Base-by-base conservation (phyloP, 176 grass and related monocot species). In the Guadua angustifolia region DNA sequence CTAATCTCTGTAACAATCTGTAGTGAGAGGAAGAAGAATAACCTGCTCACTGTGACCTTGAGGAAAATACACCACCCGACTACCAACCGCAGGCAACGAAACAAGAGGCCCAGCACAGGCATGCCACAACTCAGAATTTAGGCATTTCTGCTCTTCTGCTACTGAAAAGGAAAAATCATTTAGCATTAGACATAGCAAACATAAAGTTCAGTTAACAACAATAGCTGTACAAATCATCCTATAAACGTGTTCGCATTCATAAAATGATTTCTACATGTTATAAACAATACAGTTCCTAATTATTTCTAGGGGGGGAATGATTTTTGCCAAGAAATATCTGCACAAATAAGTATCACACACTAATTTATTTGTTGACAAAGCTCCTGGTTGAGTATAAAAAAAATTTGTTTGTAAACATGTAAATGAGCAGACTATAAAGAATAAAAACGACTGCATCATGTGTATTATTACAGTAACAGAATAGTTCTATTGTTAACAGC, bases 1-100 rank as follows among this genome's bases (percentile, higher is more conserved):
- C 14, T 56, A 79, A 36, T 79, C 49, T 17, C 8, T 18, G 5
- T 69, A 57, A 43, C 25, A 75, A 68, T 71, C n/a, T 70, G 44
- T 44, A 62, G 18, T 62, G 6, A 43, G 73, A 83, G 52, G 55
- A 88, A 90, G 70, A 46, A 53, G 33, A 58, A 36, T 90, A 66
- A 95, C 94, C 89, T 91, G 94, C 86, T 96, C 94, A 76, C 91
- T 90, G 51, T 96, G 94, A 52, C 94, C 94, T 86, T 96, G 94
- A 78, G 94, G 91, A 77, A 96, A 96, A 85, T 96, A 96, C 45
- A 96, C 69, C 76, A 96, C 91, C 45, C 90, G 71, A 57, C 94
- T 91, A 71, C 91, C 94, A 4, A 96, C 84, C 8, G 19, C 51
- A 62, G 91, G 94, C 77, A 96, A 76, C 0, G 86, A 93, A 80